Percentiles rank a stretch among this genome's conserved stretches.
These are phyloP conservation scores for Argentina anserina DNA, from an alignment of 306 rosid genomes.

Conservation along the genomic window DNA sequence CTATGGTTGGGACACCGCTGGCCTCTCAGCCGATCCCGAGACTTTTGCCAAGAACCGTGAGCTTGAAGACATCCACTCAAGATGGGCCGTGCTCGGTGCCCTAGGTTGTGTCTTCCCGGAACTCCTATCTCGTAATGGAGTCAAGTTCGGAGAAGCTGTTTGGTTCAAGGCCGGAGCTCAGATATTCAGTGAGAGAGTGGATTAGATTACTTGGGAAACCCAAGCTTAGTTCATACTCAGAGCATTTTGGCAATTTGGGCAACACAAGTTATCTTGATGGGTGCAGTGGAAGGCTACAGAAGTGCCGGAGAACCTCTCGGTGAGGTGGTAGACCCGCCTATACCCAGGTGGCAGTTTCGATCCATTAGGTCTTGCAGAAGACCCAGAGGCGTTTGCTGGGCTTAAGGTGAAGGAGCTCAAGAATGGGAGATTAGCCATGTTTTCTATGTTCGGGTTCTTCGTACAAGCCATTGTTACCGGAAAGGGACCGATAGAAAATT, in stretches of 20 bases:
- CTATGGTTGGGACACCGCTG: neutral
- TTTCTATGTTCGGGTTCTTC: neutral
- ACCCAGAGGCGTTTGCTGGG: neutral
- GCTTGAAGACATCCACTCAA: neutral
- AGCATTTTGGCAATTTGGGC: conserved; percentile 5
- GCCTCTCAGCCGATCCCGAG: neutral
- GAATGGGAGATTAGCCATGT: neutral
- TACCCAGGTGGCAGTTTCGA: neutral
- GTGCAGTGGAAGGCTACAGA: neutral
- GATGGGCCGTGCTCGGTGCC: neutral
- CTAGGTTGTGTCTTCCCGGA: neutral
- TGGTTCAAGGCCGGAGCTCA: conserved; percentile 4
- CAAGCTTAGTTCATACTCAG: neutral
- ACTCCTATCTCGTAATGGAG: neutral
- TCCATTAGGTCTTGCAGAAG: neutral
- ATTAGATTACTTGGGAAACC: conserved; percentile 2
- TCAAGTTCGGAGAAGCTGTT: neutral
- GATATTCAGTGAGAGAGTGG: neutral
- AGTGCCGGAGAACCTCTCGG: neutral
- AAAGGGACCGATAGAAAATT: conserved; percentile 3
- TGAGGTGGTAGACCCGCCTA: neutral
- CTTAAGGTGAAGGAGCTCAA: conserved; percentile 6
- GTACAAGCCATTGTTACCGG: conserved; percentile 1
- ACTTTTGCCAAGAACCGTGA: neutral
- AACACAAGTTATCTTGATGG: neutral